Base-by-base conservation (phyloP, 305 asterid species). In the Stenogyne calaminthoides region DNA sequence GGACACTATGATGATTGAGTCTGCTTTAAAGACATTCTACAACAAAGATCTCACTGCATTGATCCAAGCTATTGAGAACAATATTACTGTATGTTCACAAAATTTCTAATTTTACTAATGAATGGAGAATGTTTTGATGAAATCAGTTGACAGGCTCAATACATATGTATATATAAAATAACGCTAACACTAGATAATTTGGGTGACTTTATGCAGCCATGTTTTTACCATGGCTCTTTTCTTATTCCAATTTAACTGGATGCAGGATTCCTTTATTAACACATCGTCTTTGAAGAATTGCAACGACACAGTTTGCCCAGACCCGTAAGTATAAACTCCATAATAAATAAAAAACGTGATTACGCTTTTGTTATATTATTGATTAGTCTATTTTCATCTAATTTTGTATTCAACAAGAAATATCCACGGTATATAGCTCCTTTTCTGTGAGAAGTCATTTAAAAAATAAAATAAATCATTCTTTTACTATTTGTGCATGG, bases 1-100 rank as follows among this genome's bases (percentile, higher is more conserved):
- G 98, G 99, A 95, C 84, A 87, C 74, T 34, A 80, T 81, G 92
- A 92, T 95, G 47, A 95, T 95, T 37, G 94, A 92, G 65, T 84
- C 98, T 75, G 96, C 97, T 39, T 47, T 92, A 7, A 87, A 95
- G 91, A 87, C 89, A 60, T 89, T 85, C 81, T 95, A 90, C 75
- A 62, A 86, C 71, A 69, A 78, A 47, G 89, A 86, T 75, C 80
- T 89, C 72, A 52, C 73, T 32, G 78, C 78, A 65, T 88, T 95
- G 97, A 92, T 87, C 74, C 90, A 82, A 80, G 83, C 96, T 22
- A 89, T 95, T 81, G 86, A 84, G 82, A 83, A 46, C 25, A 92
- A 92, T 79, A 85, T 95, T 81, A 90, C 93, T 72, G 98, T 94
- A 84, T 65, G 85, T 46, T 70, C 59, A 37, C 47, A 36, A 7